phyloP scores from a whole-genome alignment of 2,329 filamentous ascomycete species.

The Colletotrichum lupini region DNA sequence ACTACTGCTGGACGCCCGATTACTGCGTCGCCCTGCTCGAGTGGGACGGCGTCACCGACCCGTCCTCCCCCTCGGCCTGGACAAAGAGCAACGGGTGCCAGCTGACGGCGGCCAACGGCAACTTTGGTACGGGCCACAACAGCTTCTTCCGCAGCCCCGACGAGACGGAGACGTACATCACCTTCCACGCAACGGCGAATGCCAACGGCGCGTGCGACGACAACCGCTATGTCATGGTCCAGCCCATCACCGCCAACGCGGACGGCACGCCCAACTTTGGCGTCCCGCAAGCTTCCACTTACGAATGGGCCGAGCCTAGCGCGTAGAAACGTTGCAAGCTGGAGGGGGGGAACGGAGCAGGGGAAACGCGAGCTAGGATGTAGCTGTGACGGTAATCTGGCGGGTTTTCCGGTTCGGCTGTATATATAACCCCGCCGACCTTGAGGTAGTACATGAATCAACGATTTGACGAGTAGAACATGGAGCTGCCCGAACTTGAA shows the following conservation, averaged over 20 bases:
- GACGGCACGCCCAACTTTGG: slow-evolving; percentile 66
- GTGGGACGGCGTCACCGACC: slow-evolving; percentile 62
- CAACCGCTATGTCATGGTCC: slow-evolving; percentile 64
- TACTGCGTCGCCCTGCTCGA: slow-evolving; percentile 66
- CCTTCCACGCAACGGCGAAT: slow-evolving; percentile 65
- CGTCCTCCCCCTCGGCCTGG: slow-evolving; percentile 57
- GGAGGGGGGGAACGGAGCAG: no score
- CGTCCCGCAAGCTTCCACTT: slow-evolving; percentile 37
- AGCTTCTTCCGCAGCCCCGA: slow-evolving; percentile 69
- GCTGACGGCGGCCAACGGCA: slow-evolving; percentile 64
- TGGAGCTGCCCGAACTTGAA: not conserved
- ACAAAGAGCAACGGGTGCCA: slow-evolving; percentile 61
- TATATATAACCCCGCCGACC: not conserved
- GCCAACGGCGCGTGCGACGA: slow-evolving; percentile 62
- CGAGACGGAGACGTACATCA: slow-evolving; percentile 63
- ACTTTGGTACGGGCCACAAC: slow-evolving; percentile 68
- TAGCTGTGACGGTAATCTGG: not conserved
- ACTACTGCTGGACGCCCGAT: slow-evolving; percentile 65
- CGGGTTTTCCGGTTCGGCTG: not conserved
- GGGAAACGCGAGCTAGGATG: no score
- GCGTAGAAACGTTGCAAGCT: not conserved
- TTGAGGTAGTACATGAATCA: not conserved
- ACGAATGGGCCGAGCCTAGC: slow-evolving; percentile 40
- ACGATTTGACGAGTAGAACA: not conserved
- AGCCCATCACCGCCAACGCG: slow-evolving; percentile 60